Evolutionary conservation across 192 early-diverging fungal genomes (phyloP).

Genomic region (Rhizophagus clarus): DNA sequence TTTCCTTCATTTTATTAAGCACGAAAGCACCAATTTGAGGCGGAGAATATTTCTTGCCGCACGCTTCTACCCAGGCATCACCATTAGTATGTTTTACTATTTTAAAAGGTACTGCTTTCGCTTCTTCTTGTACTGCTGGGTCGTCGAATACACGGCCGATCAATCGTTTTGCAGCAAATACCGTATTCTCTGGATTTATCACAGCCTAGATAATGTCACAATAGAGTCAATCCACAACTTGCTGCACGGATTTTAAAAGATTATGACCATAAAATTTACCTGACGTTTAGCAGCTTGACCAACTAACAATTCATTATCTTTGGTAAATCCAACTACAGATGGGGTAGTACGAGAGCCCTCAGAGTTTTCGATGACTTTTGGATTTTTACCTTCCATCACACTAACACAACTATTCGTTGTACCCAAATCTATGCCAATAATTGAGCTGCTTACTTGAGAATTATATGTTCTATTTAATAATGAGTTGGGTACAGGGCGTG

Average conservation of each 20-base stretch:
- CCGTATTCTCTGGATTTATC: slow-evolving; percentile 97
- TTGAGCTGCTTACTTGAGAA: slow-evolving; percentile 82
- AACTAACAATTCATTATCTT: slow-evolving; percentile 95
- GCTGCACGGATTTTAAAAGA: too few species aligned
- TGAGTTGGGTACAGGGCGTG: neutral
- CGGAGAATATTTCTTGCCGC: slow-evolving; percentile 94
- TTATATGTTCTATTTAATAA: slow-evolving; percentile 14
- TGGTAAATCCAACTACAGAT: slow-evolving; percentile 93
- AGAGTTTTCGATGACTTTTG: slow-evolving; percentile 95
- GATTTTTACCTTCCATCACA: slow-evolving; percentile 98
- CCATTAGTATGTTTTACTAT: slow-evolving; percentile 94
- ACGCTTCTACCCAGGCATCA: slow-evolving; percentile 96
- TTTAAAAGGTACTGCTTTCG: slow-evolving; percentile 90
- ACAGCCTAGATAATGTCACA: slow-evolving; percentile 61
- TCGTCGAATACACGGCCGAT: slow-evolving; percentile 95
- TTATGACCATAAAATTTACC: slow-evolving; percentile 30
- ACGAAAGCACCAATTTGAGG: slow-evolving; percentile 95
- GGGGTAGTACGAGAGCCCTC: slow-evolving; percentile 97
- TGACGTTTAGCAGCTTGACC: slow-evolving; percentile 97
- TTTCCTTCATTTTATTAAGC: slow-evolving; percentile 99
- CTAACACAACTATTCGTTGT: slow-evolving; percentile 99
- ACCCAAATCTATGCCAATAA: slow-evolving; percentile 99
- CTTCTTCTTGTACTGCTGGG: slow-evolving; percentile 84
- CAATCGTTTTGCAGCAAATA: slow-evolving; percentile 96
- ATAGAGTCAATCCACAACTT: neutral